Conservation (phyloP, 202 grass and related monocot genomes). For the Panicum hallii region DNA sequence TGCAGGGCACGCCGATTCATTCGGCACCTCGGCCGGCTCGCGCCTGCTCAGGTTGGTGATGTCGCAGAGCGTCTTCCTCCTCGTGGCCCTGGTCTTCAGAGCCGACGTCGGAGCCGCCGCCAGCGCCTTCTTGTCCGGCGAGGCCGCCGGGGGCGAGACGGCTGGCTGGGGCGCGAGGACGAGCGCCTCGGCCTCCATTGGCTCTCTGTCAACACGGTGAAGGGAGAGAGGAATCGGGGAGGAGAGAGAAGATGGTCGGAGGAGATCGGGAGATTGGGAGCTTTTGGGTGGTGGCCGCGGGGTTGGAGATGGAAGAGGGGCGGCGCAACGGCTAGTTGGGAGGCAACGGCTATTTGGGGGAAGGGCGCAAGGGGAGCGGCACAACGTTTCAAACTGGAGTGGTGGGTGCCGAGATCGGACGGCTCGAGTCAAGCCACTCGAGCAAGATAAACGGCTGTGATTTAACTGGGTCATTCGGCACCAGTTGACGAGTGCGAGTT, state of each 20-base stretch:
- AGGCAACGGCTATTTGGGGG: background rate
- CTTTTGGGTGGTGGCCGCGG: background rate
- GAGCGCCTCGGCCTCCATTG: slow-evolving; percentile 39
- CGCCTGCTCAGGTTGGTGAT: slow-evolving; percentile 57
- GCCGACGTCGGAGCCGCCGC: background rate
- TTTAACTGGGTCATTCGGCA: background rate
- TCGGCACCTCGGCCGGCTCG: background rate
- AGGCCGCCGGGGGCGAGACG: slow-evolving; percentile 11
- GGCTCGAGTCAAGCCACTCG: background rate
- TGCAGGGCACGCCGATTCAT: background rate
- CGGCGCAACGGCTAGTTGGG: slow-evolving; percentile 46
- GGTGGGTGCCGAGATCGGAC: background rate
- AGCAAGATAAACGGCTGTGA: background rate
- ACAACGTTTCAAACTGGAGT: slow-evolving; percentile 41
- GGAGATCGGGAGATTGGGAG: background rate
- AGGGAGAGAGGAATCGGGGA: background rate
- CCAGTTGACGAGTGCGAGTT: too few relatives aligned
- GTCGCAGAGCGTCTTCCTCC: slow-evolving; percentile 74
- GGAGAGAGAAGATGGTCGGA: background rate
- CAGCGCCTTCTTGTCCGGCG: slow-evolving; percentile 17
- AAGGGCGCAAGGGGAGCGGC: background rate
- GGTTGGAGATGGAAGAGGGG: background rate
- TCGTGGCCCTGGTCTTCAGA: slow-evolving; percentile 12
- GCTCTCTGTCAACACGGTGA: background rate
- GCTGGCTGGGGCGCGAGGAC: slow-evolving; percentile 36